A percentile compares a stretch with the other conserved stretches of the same genome.
Evolutionary conservation across 805 yeast genomes (phyloP).

Genomic region (Candida peoriensis): DNA sequence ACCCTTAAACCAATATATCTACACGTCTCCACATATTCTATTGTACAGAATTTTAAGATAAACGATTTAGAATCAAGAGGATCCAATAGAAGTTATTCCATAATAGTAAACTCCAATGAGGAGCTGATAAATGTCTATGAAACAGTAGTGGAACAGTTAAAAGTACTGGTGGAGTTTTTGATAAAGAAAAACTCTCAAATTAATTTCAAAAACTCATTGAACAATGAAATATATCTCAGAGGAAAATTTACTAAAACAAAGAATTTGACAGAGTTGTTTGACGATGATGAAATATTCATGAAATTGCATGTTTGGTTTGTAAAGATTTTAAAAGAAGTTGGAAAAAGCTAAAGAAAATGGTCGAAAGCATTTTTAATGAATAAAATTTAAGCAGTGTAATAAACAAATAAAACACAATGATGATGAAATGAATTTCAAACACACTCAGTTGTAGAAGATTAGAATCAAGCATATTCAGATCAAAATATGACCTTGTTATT

Average conservation of each 20-base stretch:
- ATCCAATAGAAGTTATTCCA: conserved; percentile 61
- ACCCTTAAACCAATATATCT: no score
- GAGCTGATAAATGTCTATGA: conserved; percentile 55
- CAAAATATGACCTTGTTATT: no score
- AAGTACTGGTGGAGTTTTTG: conserved; percentile 36
- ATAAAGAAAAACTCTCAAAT: conserved; percentile 25
- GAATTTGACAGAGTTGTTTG: conserved; percentile 48
- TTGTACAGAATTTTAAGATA: conserved; percentile 56
- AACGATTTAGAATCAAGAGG: conserved; percentile 67
- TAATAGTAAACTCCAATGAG: conserved; percentile 52
- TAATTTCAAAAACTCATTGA: conserved; percentile 23
- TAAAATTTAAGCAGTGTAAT: no score
- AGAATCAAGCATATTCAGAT: no score
- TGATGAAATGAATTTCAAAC: no score
- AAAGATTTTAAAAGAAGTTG: conserved; percentile 41
- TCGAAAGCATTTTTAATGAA: no score
- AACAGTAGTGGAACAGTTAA: conserved; percentile 36
- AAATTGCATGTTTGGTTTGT: conserved; percentile 63
- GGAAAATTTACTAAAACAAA: conserved; percentile 51
- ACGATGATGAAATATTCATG: conserved; percentile 48
- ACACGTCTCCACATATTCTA: no score
- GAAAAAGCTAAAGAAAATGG: no score
- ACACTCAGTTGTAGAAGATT: no score
- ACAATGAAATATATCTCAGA: conserved; percentile 48
- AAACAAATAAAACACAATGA: no score